phyloP scores from a whole-genome alignment of 2,329 filamentous ascomycete species.

The Fusarium anthophilum region DNA sequence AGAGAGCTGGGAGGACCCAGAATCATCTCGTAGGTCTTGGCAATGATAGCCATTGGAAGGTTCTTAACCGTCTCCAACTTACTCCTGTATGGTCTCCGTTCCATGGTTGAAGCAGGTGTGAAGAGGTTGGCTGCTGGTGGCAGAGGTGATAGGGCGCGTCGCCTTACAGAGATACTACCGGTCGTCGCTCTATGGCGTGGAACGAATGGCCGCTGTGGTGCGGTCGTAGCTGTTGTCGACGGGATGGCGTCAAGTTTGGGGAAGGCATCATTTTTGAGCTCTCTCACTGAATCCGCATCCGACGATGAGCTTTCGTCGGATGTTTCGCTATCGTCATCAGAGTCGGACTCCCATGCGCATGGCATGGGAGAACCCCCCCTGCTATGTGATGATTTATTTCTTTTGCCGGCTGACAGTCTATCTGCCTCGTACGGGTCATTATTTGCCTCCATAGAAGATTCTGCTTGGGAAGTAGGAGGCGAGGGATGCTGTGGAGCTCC shows the following conservation, averaged over 20 bases:
- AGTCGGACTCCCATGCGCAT: conserved; percentile 38
- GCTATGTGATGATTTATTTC: conserved; percentile 2
- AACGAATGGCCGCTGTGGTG: conserved; percentile 21
- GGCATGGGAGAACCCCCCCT: conserved; percentile 20
- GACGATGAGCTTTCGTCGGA: conserved; percentile 42
- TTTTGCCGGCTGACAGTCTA: conserved; percentile 1
- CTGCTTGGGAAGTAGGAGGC: conserved; percentile 53
- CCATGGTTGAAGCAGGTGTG: conserved; percentile 53
- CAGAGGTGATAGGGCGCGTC: conserved; percentile 70
- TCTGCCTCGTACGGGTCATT: conserved; percentile 1
- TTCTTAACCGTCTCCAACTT: conserved; percentile 38
- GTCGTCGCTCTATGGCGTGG: conserved; percentile 40
- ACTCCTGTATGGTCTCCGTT: conserved; percentile 35
- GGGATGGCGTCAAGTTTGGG: neutral
- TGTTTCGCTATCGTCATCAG: conserved; percentile 36
- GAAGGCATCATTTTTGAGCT: neutral
- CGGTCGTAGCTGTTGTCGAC: neutral
- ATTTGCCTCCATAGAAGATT: conserved; percentile 46
- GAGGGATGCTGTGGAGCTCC: conserved; percentile 52
- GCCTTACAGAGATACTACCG: conserved; percentile 40
- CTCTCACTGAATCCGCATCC: conserved; percentile 22
- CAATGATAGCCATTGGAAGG: conserved; percentile 67
- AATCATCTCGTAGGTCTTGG: conserved; percentile 80
- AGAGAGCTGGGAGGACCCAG: conserved; percentile 84
- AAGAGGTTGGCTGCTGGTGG: conserved; percentile 75